These are phyloP conservation scores for Berberis thunbergii DNA, from an alignment of 164 flowering plant species.

Conservation along the genomic window DNA sequence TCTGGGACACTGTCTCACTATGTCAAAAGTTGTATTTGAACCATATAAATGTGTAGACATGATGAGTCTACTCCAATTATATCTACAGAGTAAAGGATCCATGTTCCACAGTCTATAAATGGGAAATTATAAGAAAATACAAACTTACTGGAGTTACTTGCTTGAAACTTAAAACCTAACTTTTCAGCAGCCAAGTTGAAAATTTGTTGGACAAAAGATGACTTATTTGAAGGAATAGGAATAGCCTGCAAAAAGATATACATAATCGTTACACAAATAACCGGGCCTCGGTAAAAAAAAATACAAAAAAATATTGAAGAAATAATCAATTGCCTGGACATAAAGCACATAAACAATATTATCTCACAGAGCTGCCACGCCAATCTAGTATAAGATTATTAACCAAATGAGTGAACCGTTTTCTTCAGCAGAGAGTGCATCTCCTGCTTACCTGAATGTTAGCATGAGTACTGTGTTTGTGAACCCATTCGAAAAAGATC, in stretches of 20 bases:
- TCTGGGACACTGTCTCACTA: too few relatives aligned
- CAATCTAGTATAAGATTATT: neutral
- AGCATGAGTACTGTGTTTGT: slow-evolving; percentile 66
- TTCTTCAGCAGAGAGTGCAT: neutral
- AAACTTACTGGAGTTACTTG: slow-evolving; percentile 46
- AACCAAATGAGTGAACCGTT: neutral
- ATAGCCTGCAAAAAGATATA: slow-evolving; percentile 44
- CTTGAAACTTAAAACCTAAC: slow-evolving; percentile 60
- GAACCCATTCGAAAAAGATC: slow-evolving; percentile 82
- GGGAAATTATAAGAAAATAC: neutral
- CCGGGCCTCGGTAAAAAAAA: too few relatives aligned
- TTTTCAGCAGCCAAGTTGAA: slow-evolving; percentile 73
- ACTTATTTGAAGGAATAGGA: slow-evolving; percentile 71
- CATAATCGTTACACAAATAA: neutral
- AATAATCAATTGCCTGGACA: too few relatives aligned
- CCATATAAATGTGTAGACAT: too few relatives aligned
- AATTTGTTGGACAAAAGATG: slow-evolving; percentile 35
- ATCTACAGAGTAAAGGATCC: neutral
- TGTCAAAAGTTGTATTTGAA: too few relatives aligned
- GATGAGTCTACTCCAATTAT: neutral
- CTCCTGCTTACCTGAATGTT: slow-evolving; percentile 70
- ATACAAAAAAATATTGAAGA: too few relatives aligned
- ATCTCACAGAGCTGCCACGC: too few relatives aligned
- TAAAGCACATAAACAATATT: too few relatives aligned
- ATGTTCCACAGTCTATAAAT: neutral